phyloP scores from a whole-genome alignment of 75 land plant genomes.

The Larix kaempferi region DNA sequence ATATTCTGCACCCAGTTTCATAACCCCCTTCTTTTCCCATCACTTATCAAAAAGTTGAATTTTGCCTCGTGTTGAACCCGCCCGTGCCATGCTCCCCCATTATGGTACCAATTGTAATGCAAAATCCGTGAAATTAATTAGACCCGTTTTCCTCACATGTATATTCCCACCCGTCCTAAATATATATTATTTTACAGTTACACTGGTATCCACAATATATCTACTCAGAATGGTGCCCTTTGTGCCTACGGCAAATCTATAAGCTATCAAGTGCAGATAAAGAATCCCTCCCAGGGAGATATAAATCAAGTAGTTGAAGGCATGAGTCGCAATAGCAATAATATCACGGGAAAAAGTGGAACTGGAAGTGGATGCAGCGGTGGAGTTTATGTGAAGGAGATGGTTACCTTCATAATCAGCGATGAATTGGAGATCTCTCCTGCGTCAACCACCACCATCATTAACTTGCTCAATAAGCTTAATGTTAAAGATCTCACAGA shows the following conservation, averaged over 20 bases:
- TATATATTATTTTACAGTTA: background rate
- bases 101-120: no score
- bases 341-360: background rate
- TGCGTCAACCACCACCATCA: conserved; percentile 28
- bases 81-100: no score
- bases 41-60: no score
- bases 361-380: no score
- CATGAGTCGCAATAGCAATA: background rate
- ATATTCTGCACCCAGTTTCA: no score
- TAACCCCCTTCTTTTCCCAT: no score
- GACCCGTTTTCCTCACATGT: no score
- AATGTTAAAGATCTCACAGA: conserved; percentile 28
- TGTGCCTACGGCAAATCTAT: background rate
- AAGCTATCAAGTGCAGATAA: background rate
- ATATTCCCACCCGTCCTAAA: no score
- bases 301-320: background rate
- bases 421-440: conserved; percentile 39
- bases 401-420: conserved; percentile 43
- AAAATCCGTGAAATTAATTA: no score
- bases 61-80: no score
- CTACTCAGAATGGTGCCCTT: background rate
- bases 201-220: background rate
- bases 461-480: conserved; percentile 29
- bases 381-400: conserved; percentile 37
- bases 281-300: background rate